A percentile compares a stretch with the other conserved stretches of the same genome.
Evolutionary conservation across 257 asterid species (phyloP).

Genomic region (Nicotiana paniculata): DNA sequence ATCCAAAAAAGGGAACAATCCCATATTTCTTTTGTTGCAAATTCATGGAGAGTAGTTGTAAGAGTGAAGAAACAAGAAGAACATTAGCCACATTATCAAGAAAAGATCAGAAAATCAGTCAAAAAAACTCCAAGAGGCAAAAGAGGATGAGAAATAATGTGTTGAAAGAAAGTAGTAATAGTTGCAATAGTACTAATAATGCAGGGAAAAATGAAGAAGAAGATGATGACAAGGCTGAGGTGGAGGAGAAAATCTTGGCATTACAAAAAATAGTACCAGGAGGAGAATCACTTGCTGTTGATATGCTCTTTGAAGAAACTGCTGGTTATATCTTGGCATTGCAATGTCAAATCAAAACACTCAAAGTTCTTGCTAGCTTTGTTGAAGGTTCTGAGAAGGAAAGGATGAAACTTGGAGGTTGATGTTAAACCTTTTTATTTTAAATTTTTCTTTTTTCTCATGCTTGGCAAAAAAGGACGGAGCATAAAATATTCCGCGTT

Average conservation of each 20-base stretch:
- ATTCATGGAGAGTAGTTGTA: slow-evolving; percentile 24
- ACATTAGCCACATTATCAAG: slow-evolving; percentile 16
- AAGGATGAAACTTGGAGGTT: slow-evolving; percentile 44
- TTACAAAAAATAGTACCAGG: slow-evolving; percentile 63
- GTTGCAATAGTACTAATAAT: neutral
- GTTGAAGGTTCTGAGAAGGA: slow-evolving; percentile 32
- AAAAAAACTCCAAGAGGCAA: neutral
- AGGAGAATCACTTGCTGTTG: slow-evolving; percentile 43
- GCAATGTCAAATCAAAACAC: slow-evolving; percentile 41
- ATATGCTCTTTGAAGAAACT: slow-evolving; percentile 50
- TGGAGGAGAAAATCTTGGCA: slow-evolving; percentile 44
- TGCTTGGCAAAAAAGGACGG: too few species aligned
- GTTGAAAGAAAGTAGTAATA: slow-evolving; percentile 4
- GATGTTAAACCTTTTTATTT: neutral
- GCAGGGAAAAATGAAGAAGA: slow-evolving; percentile 8
- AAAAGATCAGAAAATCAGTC: slow-evolving; percentile 8
- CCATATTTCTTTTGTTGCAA: neutral
- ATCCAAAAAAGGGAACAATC: neutral
- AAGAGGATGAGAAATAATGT: neutral
- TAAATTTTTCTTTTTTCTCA: neutral
- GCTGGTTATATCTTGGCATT: slow-evolving; percentile 49
- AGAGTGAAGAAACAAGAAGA: slow-evolving; percentile 6
- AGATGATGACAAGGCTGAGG: slow-evolving; percentile 31
- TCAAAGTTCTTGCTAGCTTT: slow-evolving; percentile 42
- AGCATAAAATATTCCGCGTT: too few species aligned